Conservation (phyloP, 1,139 yeast species). For the Wickerhamomyces sp. region DNA sequence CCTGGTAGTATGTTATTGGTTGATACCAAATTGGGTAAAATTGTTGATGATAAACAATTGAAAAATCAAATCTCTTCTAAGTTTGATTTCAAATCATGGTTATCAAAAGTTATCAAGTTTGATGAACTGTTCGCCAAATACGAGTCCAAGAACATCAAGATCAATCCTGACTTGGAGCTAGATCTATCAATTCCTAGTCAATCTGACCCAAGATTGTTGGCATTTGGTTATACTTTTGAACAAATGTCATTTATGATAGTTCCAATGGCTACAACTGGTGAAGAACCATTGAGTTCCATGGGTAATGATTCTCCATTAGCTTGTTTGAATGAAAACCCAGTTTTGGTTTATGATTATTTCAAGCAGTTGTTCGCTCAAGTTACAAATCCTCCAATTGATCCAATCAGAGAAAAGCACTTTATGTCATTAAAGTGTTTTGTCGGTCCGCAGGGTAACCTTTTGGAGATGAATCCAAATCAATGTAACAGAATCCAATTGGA, state of each 20-base stretch:
- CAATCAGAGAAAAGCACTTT: constrained; percentile 93
- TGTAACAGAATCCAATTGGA: constrained; percentile 81
- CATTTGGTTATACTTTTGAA: constrained; percentile 91
- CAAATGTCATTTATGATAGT: constrained; percentile 79
- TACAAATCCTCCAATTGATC: constrained; percentile 98
- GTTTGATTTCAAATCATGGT: constrained; percentile 92
- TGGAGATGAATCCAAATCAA: constrained; percentile 89
- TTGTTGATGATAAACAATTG: constrained; percentile 89
- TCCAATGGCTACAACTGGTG: constrained; percentile 91
- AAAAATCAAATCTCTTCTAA: constrained; percentile 78
- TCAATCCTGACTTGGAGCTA: constrained; percentile 20
- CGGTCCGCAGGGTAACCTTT: constrained; percentile 94
- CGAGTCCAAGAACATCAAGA: constrained; percentile 40
- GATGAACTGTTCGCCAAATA: constrained; percentile 66
- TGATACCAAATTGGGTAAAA: constrained; percentile 87
- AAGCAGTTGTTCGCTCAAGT: constrained; percentile 97
- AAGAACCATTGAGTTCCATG: constrained; percentile 96
- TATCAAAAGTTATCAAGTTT: constrained; percentile 78
- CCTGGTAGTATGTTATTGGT: constrained; percentile 97
- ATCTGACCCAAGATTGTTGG: constrained; percentile 75
- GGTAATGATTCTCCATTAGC: constrained; percentile 98
- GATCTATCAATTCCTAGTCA: constrained; percentile 35
- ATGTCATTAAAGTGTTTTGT: constrained; percentile 96
- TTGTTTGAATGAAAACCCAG: constrained; percentile 90
- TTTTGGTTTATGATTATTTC: constrained; percentile 86